Evolutionary conservation across 2,329 filamentous ascomycete genomes (phyloP), one percentile per base, ranked within the genome.

Genomic region (Ophiostoma novo-ulmi): DNA sequence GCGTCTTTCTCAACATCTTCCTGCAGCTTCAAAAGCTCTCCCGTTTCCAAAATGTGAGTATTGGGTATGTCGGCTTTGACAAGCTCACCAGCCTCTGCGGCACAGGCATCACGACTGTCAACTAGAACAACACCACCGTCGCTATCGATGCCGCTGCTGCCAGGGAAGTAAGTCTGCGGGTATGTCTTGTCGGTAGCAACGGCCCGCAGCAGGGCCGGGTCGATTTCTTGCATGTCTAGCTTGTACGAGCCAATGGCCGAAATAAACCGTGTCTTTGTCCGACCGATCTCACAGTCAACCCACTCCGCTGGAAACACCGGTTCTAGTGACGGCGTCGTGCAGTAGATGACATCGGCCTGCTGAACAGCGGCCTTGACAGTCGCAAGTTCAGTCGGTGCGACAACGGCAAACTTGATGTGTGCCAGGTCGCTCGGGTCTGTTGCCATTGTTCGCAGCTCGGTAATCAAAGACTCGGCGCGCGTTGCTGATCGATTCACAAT

Each of bases 51-150:
- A 0, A 91, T 80, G 71, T 89, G 84, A 22, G 85, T 80, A 0
- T 83, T 82, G 3, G 80, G 81, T 5, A 91, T 78, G 1, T 82
- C 84, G 0, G 88, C 88, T 78, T 89, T 84, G 10, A 91, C 85
- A 7, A 91, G 79, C 77, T 92, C 89, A 0, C 89, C 89, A 0
- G 89, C 87, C 74, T 91, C 87, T 72, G 85, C 82, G 26, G 91
- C 77, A 70, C 86, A 87, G 1, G 85, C 86, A 20, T 88, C 84
- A 0, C 88, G 81, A 69, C 84, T 88, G 74, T 86, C 85, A 10
- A 85, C 84, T 13, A 84, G 79, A 26, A 86, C 77, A 1, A 76
- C 77, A 3, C 77, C 77, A 4, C 79, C 80, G 2, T 1, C 1
- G 3, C 70, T 41, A 0, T 26, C 26, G 14, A 17, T 8, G 3